These are phyloP conservation scores for Oryza glaberrima DNA, from an alignment of 176 grass and related monocot species.

Conservation along the genomic window DNA sequence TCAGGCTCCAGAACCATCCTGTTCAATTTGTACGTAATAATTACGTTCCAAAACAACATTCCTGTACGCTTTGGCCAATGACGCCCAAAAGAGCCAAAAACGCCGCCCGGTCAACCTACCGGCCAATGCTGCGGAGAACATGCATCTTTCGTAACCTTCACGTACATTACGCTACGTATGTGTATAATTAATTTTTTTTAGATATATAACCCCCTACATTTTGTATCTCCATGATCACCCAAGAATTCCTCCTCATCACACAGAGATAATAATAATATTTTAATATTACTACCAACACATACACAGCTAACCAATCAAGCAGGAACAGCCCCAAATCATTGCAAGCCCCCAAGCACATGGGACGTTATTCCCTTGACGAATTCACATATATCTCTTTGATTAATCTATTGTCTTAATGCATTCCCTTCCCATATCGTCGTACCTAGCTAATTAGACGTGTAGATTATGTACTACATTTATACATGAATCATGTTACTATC, in stretches of 20 bases:
- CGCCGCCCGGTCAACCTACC: slow-evolving; percentile 6
- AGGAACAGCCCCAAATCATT: slow-evolving; percentile 32
- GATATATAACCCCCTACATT: not conserved
- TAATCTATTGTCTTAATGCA: not conserved
- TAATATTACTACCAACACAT: not conserved
- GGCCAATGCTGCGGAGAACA: slow-evolving; percentile 42
- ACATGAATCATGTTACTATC: slow-evolving; percentile 5
- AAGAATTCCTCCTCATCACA: slow-evolving; percentile 33
- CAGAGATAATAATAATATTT: not conserved
- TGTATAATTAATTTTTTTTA: too few species aligned
- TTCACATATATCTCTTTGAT: slow-evolving; percentile 2
- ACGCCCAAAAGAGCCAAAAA: not conserved
- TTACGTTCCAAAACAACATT: slow-evolving; percentile 1
- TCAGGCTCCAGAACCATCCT: not conserved
- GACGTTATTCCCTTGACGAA: not conserved
- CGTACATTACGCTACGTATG: slow-evolving; percentile 17
- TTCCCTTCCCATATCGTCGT: not conserved
- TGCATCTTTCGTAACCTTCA: slow-evolving; percentile 36
- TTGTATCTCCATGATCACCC: not conserved
- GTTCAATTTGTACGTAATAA: not conserved
- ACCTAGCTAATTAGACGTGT: not conserved
- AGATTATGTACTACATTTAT: not conserved
- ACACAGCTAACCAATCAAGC: not conserved
- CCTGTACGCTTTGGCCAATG: not conserved
- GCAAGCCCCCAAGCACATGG: slow-evolving; percentile 35